Evolutionary conservation across 352 stramenopile species (phyloP).

Genomic region (Globisporangium cystogenes): DNA sequence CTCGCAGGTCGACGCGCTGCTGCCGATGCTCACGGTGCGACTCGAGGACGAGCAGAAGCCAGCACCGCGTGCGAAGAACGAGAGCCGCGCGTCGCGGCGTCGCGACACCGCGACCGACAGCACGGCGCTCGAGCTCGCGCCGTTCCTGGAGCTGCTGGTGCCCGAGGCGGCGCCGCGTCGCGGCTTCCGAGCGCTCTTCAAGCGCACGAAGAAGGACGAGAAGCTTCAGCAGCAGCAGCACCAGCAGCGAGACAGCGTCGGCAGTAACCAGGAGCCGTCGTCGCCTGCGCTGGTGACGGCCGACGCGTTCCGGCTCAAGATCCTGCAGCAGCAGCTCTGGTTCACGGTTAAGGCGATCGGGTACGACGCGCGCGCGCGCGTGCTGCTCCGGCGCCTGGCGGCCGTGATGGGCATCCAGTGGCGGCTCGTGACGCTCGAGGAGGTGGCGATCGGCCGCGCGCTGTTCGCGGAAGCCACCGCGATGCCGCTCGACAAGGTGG

Average conservation of each 20-base stretch:
- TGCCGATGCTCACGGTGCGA: slow-evolving; percentile 56
- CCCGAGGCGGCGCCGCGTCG: slow-evolving; percentile 18
- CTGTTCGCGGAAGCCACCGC: slow-evolving; percentile 68
- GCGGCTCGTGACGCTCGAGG: slow-evolving; percentile 55
- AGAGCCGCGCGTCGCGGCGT: slow-evolving; percentile 12
- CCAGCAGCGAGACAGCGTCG: slow-evolving; percentile 3
- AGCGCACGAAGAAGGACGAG: slow-evolving; percentile 23
- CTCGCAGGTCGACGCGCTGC: slow-evolving; percentile 56
- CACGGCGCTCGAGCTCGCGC: slow-evolving; percentile 37
- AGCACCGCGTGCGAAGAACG: slow-evolving; percentile 1
- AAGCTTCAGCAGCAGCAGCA: no score
- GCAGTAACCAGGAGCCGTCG: slow-evolving; percentile 2
- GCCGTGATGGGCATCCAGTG: slow-evolving; percentile 50
- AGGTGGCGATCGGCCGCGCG: slow-evolving; percentile 59
- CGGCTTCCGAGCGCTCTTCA: slow-evolving; percentile 26
- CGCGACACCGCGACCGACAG: neutral
- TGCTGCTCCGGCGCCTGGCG: slow-evolving; percentile 44
- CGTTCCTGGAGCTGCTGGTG: slow-evolving; percentile 56
- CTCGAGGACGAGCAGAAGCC: slow-evolving; percentile 13
- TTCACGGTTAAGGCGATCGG: slow-evolving; percentile 72
- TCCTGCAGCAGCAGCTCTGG: slow-evolving; percentile 71
- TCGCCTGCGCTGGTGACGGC: slow-evolving; percentile 13
- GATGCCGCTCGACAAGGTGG: slow-evolving; percentile 64
- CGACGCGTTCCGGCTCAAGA: slow-evolving; percentile 44
- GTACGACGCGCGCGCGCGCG: slow-evolving; percentile 66